Base-by-base conservation (phyloP, 805 yeast genomes). In the Yarrowia hollandica region DNA sequence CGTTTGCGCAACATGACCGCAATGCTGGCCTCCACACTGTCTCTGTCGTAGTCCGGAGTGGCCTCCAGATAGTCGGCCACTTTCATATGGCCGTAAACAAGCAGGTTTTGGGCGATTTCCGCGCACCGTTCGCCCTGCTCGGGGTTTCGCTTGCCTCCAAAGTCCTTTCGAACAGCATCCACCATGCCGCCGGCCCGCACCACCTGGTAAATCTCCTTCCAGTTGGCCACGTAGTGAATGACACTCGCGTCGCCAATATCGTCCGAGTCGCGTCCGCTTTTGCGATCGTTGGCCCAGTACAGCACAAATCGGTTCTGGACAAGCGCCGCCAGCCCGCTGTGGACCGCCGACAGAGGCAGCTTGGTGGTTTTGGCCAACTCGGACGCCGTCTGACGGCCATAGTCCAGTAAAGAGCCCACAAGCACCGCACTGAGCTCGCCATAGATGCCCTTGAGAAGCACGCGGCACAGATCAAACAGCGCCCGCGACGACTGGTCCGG, bases 181-280 rank as follows among this genome's bases (percentile, higher is more conserved):
- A 90, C 76, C 61, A 90, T 82, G 58, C 86, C 88, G 39, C 96
- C 97, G 7, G 90, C 76, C 71, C 90, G 88, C 15, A 90, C 70
- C 57, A 90, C 74, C 59, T 80, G 71, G 63, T 82, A 76, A 16
- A 84, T 71, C 5, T 95, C 96, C 31, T 76, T 77, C 62, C 85
- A 85, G 66, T 84, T 79, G 61, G 83, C 80, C 26, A 75, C 75
- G 69, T 90, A 90, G 65, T 73, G 79, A 0, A 52, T 25, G 18
- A 26, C 6, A 15, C 42, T 19, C 11, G 14, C 2, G 1, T 25
- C 35, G 25, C 35, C 25, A 10, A 52, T 26, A 25, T 52, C 44
- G 26, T 52, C 58, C 5, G 44, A 25, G 18, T 35, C 58, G 1
- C 33, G 25, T 3, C 58, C 58, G 15, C 39, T 21, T 33, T 48